These are phyloP conservation scores for Skeletonema grethae DNA, from an alignment of 108 stramenopile species.

Conservation along the genomic window DNA sequence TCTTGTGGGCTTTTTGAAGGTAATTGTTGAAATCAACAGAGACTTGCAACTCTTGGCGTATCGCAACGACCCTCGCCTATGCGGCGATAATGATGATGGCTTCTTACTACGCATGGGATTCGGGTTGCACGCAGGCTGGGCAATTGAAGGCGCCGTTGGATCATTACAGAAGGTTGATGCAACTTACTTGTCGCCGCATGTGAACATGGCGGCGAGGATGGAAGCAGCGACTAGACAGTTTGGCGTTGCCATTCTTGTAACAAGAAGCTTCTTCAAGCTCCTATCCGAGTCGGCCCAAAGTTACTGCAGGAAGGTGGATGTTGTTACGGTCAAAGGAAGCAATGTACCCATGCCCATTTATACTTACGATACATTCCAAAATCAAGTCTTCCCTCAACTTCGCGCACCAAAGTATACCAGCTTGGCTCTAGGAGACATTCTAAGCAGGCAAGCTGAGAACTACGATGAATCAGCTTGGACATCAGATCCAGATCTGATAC, in stretches of 20 bases:
- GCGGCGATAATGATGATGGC: slow-evolving; percentile 23
- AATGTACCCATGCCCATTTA: slow-evolving; percentile 76
- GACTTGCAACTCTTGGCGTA: slow-evolving; percentile 70
- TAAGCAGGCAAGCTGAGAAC: slow-evolving; percentile 58
- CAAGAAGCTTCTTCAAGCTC: slow-evolving; percentile 57
- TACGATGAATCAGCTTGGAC: slow-evolving; percentile 75
- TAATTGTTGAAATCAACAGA: slow-evolving; percentile 76
- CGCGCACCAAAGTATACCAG: slow-evolving; percentile 75
- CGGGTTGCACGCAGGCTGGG: slow-evolving; percentile 97
- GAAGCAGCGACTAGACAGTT: slow-evolving; percentile 90
- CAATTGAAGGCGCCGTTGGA: slow-evolving; percentile 94
- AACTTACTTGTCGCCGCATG: slow-evolving; percentile 95
- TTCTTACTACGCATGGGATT: slow-evolving; percentile 70
- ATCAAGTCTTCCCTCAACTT: slow-evolving; percentile 74
- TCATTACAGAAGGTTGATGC: slow-evolving; percentile 93
- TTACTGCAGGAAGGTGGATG: slow-evolving; percentile 75
- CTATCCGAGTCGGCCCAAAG: slow-evolving; percentile 61
- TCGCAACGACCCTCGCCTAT: slow-evolving; percentile 57
- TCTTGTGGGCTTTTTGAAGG: slow-evolving; percentile 81
- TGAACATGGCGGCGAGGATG: slow-evolving; percentile 96
- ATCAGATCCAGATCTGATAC: slow-evolving; percentile 78
- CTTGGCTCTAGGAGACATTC: slow-evolving; percentile 48
- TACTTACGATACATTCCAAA: slow-evolving; percentile 70
- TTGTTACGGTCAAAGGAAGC: slow-evolving; percentile 87
- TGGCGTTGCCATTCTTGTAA: slow-evolving; percentile 73